These are phyloP conservation scores for Physcia stellaris DNA, from an alignment of 495 filamentous ascomycete species.

Conservation along the genomic window DNA sequence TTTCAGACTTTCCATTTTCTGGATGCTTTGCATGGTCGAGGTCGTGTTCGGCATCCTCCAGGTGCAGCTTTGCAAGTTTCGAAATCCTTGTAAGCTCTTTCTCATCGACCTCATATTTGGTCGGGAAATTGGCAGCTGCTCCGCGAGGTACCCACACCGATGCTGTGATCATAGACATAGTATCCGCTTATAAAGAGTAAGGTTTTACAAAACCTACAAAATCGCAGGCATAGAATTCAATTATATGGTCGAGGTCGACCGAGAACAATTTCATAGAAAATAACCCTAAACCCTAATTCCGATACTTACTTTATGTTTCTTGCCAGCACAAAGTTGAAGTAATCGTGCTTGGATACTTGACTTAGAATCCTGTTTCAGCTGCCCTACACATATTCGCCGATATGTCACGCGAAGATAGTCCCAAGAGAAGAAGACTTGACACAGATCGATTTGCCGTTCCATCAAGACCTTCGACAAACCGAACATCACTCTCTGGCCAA, in stretches of 20 bases:
- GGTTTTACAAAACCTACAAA: no score
- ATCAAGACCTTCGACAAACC: conserved; percentile 34
- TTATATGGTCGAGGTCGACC: no score
- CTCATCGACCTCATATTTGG: conserved; percentile 83
- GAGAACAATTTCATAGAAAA: no score
- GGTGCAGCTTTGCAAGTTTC: conserved; percentile 71
- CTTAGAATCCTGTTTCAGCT: no score
- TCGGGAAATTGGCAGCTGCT: conserved; percentile 81
- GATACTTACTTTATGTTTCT: no score
- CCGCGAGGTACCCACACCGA: conserved; percentile 90
- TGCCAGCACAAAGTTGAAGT: no score
- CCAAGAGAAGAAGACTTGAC: conserved; percentile 49
- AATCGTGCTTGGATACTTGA: no score
- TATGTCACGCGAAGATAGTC: conserved; percentile 29
- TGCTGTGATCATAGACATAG: conserved; percentile 86
- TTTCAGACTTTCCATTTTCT: conserved; percentile 8
- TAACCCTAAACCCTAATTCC: no score
- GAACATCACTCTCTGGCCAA: conserved; percentile 11
- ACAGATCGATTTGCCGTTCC: conserved; percentile 40
- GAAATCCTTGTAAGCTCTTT: conserved; percentile 86
- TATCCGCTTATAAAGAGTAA: no score
- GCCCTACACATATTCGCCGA: background rate
- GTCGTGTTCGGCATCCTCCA: conserved; percentile 85
- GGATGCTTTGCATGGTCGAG: conserved; percentile 48
- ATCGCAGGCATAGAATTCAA: no score